Evolutionary conservation across 192 early-diverging fungal species (phyloP).

Genomic region (Backusella parvicylindrica): DNA sequence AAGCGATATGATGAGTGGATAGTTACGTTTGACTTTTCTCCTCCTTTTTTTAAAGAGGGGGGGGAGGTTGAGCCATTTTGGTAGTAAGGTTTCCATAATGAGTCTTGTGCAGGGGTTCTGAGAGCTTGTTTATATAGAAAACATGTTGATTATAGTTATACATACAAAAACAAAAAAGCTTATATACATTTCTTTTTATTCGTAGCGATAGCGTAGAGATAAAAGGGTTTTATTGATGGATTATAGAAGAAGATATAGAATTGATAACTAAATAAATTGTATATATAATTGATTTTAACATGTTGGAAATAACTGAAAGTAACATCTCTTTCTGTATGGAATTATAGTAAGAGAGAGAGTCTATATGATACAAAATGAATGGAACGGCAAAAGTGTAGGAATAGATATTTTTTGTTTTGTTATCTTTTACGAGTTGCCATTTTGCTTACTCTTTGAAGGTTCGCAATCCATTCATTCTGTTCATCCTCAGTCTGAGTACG

Average conservation of each 20-base stretch:
- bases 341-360: background rate
- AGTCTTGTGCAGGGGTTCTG: constrained; percentile 19
- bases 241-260: too few relatives aligned
- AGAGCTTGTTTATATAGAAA: background rate
- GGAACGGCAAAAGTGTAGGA: background rate
- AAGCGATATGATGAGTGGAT: background rate
- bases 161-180: too few relatives aligned
- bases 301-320: background rate
- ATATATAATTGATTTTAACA: too few relatives aligned
- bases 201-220: too few relatives aligned
- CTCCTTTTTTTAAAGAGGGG: background rate
- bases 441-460: background rate
- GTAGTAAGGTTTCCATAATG: background rate
- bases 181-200: too few relatives aligned
- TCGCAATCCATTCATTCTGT: background rate
- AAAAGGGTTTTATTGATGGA: too few relatives aligned
- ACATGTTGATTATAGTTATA: too few relatives aligned
- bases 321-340: background rate
- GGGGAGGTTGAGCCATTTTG: background rate
- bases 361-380: background rate
- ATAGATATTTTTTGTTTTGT: background rate
- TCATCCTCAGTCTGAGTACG: constrained; percentile 4
- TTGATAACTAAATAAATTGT: too few relatives aligned
- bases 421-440: background rate
- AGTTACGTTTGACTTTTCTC: background rate